These are phyloP conservation scores for Exophiala dermatitidis DNA, from an alignment of 2,329 filamentous ascomycete species.

Conservation along the genomic window DNA sequence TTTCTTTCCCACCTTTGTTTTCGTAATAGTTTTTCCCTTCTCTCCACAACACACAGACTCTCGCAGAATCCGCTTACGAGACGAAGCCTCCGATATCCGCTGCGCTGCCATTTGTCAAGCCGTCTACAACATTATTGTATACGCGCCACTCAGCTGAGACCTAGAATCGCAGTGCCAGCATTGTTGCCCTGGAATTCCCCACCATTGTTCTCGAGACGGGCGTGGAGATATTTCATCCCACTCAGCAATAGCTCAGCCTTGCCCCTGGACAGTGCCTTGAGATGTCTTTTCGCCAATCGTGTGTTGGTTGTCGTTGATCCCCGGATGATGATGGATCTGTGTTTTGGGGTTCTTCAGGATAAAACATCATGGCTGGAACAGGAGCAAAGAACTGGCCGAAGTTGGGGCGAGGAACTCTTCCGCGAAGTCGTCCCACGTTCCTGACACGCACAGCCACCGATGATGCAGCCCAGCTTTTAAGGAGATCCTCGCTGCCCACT, in stretches of 20 bases:
- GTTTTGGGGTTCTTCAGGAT: background rate
- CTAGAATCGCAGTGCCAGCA: background rate
- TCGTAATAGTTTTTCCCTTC: conserved; percentile 1
- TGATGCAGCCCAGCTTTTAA: conserved; percentile 39
- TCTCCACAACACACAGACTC: background rate
- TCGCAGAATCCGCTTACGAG: background rate
- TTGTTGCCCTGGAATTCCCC: background rate
- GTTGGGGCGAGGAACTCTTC: conserved; percentile 19
- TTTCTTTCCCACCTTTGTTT: background rate
- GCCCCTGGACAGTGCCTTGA: background rate
- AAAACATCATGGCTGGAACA: conserved; percentile 16
- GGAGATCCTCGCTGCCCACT: conserved; percentile 31
- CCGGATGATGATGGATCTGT: conserved; percentile 15
- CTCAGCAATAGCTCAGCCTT: background rate
- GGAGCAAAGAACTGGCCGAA: conserved; percentile 20
- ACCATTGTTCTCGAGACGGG: background rate
- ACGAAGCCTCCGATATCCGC: background rate
- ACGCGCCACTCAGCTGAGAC: background rate
- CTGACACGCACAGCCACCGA: conserved; percentile 41
- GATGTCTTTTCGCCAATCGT: background rate
- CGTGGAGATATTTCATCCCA: background rate
- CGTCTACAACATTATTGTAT: background rate
- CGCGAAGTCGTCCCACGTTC: conserved; percentile 37
- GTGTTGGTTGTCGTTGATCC: background rate
- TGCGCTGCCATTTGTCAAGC: background rate